Conservation (phyloP, 139 green algal species). For the Asterochloris sp. region DNA sequence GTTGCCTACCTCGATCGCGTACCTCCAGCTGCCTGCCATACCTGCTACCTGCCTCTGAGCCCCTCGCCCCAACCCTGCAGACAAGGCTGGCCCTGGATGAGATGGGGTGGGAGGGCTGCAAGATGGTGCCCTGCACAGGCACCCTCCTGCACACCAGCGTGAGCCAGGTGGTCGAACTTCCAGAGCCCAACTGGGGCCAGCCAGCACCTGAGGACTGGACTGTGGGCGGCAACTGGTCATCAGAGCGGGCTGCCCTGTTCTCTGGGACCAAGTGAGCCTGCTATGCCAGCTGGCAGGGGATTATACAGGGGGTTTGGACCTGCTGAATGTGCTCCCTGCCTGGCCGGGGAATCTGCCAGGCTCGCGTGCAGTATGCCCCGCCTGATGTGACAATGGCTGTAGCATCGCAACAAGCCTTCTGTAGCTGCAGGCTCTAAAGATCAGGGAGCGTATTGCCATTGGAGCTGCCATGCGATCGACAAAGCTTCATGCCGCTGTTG, state of each 20-base stretch:
- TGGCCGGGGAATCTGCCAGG: too few relatives aligned
- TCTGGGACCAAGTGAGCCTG: conserved; percentile 31
- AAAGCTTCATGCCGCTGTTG: background rate
- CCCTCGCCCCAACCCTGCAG: background rate
- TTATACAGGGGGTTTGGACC: too few relatives aligned
- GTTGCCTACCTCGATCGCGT: too few relatives aligned
- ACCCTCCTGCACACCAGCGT: conserved; percentile 17
- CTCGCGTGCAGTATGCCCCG: too few relatives aligned
- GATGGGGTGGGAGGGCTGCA: background rate
- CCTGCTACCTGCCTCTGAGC: too few relatives aligned
- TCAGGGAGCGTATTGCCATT: too few relatives aligned
- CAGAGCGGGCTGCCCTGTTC: conserved; percentile 51
- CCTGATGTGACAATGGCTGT: too few relatives aligned
- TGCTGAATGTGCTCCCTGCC: too few relatives aligned
- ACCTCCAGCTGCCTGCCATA: too few relatives aligned
- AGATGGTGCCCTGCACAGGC: conserved; percentile 23
- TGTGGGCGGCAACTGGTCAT: conserved; percentile 46
- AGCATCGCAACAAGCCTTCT: too few relatives aligned
- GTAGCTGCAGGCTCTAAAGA: too few relatives aligned
- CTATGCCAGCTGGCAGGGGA: background rate
- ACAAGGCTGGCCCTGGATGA: conserved; percentile 4
- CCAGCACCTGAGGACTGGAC: conserved; percentile 18
- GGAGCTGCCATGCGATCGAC: too few relatives aligned
- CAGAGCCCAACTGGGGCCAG: conserved; percentile 27
- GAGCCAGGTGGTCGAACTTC: background rate